Evolutionary conservation across 1,284 basidiomycete genomes (phyloP), one percentile per base, ranked within the genome.

Genomic region (Malassezia obtusa): DNA sequence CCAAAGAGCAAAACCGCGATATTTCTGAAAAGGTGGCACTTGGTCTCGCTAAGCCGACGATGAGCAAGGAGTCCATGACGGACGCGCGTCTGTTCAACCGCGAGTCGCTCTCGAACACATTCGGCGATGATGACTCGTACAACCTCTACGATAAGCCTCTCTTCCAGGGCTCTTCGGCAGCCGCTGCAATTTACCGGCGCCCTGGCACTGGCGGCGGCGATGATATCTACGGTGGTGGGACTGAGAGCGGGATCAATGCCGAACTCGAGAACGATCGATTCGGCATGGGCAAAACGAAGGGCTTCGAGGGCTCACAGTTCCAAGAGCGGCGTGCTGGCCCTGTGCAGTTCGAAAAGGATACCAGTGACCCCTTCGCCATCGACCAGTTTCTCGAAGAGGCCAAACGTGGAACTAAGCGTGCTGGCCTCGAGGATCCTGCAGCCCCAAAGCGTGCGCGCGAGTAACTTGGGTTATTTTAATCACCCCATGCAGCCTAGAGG

Each of bases 311-410:
- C 40, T 83, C 86, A 4, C 79, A 79, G 48, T 84, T 87, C 33
- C 86, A 88, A 71, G 86, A 88, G 69, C 79, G 85, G 35, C 25
- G 45, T 36, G 32, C 51, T 15, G 89, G 94, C 0, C 94, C 94
- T n/a, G 94, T 99, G 28, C 89, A 95, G 73, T 99, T 99, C 70
- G 94, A 98, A 78, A 95, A 95, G 78, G 94, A 98, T 69, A 83
- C 85, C 1, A 81, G 75, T 7, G 94, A 98, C 79, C 90, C 95
- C n/a, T 99, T 99, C 73, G 91, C 92, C 61, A 81, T 98, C 63
- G 87, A 94, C 75, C 84, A 94, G 74, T 98, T 98, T 79, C 80
- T 98, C 78, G 88, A 95, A 71, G 89, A 91, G 71, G 94, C 92
- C 12, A 95, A 91, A 79, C 84, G 84, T 19, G 91, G 90, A 5